Evolutionary conservation across 2,329 filamentous ascomycete species (phyloP).

Genomic region (Cladosporium cucumerinum): DNA sequence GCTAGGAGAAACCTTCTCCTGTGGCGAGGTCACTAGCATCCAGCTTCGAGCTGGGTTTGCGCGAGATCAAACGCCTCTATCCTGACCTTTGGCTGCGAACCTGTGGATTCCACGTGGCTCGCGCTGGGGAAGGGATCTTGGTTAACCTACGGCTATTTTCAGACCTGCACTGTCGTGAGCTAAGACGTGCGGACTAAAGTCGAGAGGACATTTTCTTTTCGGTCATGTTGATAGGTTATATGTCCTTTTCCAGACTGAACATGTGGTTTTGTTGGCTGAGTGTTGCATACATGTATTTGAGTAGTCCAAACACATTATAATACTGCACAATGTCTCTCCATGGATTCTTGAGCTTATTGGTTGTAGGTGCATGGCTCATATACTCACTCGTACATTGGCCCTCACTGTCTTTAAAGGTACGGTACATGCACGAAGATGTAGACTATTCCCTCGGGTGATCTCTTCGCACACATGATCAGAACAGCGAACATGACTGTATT

Average conservation of each 20-base stretch:
- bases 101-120: background rate
- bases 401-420: background rate
- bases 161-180: conserved; percentile 32
- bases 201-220: conserved; percentile 28
- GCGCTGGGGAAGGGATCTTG: conserved; percentile 6
- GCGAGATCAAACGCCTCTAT: conserved; percentile 19
- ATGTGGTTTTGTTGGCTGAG: background rate
- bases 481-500: background rate
- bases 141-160: conserved; percentile 27
- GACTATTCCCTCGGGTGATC: fast-evolving
- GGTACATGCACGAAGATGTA: background rate
- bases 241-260: background rate
- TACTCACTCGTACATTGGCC: background rate
- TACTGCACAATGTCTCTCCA: too few relatives aligned
- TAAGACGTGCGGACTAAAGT: conserved; percentile 34
- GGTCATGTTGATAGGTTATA: too few relatives aligned
- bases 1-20: conserved; percentile 15
- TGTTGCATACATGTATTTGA: too few relatives aligned
- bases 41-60: conserved; percentile 16
- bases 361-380: background rate
- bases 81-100: background rate
- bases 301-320: too few relatives aligned
- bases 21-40: conserved; percentile 32
- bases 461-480: background rate
- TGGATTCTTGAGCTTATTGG: too few relatives aligned